These are phyloP conservation scores for Cornus kousa DNA, from an alignment of 148 eudicot species.

Conservation along the genomic window DNA sequence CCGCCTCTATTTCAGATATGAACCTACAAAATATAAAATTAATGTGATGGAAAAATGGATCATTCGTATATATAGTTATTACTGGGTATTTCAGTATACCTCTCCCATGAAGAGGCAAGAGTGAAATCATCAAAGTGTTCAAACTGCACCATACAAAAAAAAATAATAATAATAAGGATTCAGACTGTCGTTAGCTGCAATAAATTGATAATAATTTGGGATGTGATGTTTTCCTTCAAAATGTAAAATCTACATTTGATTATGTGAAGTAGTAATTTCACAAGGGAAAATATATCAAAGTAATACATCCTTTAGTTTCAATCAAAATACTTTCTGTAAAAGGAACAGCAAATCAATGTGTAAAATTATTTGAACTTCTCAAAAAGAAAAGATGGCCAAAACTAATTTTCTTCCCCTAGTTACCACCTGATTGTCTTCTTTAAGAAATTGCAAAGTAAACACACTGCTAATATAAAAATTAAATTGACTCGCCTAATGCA, in stretches of 20 bases:
- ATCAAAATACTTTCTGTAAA: too few species aligned
- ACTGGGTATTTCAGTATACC: conserved; percentile 37
- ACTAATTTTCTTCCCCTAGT: not conserved
- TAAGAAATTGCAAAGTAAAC: not conserved
- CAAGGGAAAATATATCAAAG: too few species aligned
- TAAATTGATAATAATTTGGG: not conserved
- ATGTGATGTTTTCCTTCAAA: not conserved
- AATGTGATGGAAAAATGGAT: not conserved
- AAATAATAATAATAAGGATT: conserved; percentile 2
- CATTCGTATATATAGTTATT: not conserved
- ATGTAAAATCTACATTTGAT: not conserved
- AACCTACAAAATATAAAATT: conserved; percentile 49
- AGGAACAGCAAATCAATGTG: too few species aligned
- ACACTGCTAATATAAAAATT: not conserved
- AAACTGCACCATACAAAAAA: conserved; percentile 39
- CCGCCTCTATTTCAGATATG: conserved; percentile 93
- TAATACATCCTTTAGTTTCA: too few species aligned
- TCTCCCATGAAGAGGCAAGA: conserved; percentile 98
- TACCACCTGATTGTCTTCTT: not conserved
- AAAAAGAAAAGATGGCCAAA: not conserved
- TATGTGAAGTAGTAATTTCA: too few species aligned
- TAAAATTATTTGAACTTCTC: not conserved
- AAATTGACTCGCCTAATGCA: not conserved
- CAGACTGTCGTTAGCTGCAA: not conserved
- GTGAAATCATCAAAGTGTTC: conserved; percentile 96